phyloP scores from a whole-genome alignment of 179 eudicot species.

The Beta corolliflora region DNA sequence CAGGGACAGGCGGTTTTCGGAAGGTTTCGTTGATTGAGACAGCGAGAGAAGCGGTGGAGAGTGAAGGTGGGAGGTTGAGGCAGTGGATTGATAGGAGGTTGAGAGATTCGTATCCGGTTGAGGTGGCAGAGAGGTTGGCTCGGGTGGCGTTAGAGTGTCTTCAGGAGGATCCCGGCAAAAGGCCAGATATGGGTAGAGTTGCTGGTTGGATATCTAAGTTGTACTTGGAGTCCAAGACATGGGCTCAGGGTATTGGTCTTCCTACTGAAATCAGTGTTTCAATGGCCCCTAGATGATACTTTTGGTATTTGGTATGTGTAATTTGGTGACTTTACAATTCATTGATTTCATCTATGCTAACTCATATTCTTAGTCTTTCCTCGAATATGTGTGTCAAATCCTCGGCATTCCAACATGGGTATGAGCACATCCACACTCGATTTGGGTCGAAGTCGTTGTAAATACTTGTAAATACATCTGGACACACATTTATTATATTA shows the following conservation, averaged over 20 bases:
- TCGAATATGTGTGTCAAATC: too few species aligned
- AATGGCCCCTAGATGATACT: conserved; percentile 60
- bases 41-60: conserved; percentile 60
- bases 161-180: conserved; percentile 58
- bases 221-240: conserved; percentile 64
- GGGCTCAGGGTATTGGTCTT: conserved; percentile 69
- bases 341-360: not conserved
- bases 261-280: conserved; percentile 61
- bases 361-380: too few species aligned
- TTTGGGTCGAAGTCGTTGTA: too few species aligned
- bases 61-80: conserved; percentile 56
- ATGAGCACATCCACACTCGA: too few species aligned
- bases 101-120: conserved; percentile 90
- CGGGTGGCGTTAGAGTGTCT: conserved; percentile 68
- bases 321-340: not conserved
- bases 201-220: conserved; percentile 74
- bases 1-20: conserved; percentile 37
- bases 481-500: too few species aligned
- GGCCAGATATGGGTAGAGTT: conserved; percentile 84
- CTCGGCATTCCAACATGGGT: too few species aligned
- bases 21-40: conserved; percentile 62
- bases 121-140: conserved; percentile 61
- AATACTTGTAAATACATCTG: too few species aligned
- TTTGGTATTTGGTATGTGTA: not conserved
- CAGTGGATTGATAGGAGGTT: conserved; percentile 78